Percentiles rank a stretch among this genome's conserved stretches.
phyloP scores from a whole-genome alignment of 495 filamentous ascomycete species.

The Hypoxylon trugodes region DNA sequence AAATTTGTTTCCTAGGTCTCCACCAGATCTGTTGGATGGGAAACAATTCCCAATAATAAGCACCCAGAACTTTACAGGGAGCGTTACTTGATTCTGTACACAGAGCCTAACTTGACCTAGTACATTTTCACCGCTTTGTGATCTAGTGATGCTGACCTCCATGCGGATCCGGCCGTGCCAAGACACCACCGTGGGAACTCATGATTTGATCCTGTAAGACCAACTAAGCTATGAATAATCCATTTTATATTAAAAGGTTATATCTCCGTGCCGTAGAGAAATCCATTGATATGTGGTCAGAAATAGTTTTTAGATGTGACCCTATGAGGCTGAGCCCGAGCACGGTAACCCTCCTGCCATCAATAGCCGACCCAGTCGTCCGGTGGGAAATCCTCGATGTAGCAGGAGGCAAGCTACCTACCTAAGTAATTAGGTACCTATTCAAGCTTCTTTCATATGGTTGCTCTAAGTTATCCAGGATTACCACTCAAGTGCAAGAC shows the following conservation, averaged over 20 bases:
- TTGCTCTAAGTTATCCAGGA: too few species aligned
- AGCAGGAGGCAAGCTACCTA: too few species aligned
- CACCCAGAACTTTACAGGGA: not conserved
- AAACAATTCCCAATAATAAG: too few species aligned
- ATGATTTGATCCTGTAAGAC: not conserved
- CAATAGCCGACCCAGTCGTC: too few species aligned
- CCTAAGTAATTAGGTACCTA: too few species aligned
- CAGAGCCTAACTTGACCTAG: not conserved
- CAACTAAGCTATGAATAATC: not conserved
- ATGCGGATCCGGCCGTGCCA: not conserved
- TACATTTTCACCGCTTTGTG: not conserved
- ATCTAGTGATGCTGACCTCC: conserved; percentile 1
- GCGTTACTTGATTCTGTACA: not conserved
- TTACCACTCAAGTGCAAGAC: too few species aligned
- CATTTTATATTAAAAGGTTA: not conserved
- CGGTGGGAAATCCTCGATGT: too few species aligned
- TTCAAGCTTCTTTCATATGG: too few species aligned
- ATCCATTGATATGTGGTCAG: not conserved
- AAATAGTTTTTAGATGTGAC: not conserved
- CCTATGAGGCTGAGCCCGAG: too few species aligned
- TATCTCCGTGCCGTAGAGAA: not conserved
- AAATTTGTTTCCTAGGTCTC: too few species aligned
- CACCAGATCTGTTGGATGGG: too few species aligned
- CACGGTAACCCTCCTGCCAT: too few species aligned
- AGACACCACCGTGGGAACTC: not conserved